Conservation (phyloP, 129 eudicot genomes). For the Arctium lappa region DNA sequence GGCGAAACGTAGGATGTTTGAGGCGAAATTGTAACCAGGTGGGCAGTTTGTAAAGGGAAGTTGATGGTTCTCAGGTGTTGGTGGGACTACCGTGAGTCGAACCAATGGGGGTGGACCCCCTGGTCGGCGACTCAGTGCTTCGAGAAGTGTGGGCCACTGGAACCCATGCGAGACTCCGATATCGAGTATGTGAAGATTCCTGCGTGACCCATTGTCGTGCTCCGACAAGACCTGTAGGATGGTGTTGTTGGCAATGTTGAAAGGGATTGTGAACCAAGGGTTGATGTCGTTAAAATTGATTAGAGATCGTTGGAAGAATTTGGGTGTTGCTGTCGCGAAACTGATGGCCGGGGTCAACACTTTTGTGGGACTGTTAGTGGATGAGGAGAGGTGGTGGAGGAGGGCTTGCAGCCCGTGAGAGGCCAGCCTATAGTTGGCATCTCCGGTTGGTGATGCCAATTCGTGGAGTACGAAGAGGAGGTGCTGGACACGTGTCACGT, state of each 20-base stretch:
- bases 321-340: constrained; percentile 56
- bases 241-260: constrained; percentile 73
- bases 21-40: constrained; percentile 44
- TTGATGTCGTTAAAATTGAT: constrained; percentile 68
- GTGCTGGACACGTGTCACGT: constrained; percentile 70
- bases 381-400: constrained; percentile 53
- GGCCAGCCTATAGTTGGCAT: constrained; percentile 76
- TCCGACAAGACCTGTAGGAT: constrained; percentile 68
- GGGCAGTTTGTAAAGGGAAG: constrained; percentile 62
- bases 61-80: constrained; percentile 34
- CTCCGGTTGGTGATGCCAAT: constrained; percentile 71
- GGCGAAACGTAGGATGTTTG: constrained; percentile 56
- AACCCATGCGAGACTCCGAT: constrained; percentile 83
- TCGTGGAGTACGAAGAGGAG: constrained; percentile 67
- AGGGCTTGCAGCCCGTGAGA: constrained; percentile 71
- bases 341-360: constrained; percentile 2
- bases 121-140: constrained; percentile 58
- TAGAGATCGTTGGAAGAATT: constrained; percentile 51
- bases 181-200: constrained; percentile 66
- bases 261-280: constrained; percentile 88
- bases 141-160: constrained; percentile 85
- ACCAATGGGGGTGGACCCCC: constrained; percentile 86
- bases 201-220: constrained; percentile 22
- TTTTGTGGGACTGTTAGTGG: constrained; percentile 29
- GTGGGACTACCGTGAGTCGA: constrained; percentile 62